Conservation (phyloP, 2,329 filamentous ascomycete species). For the Pestalotiopsis sp. region DNA sequence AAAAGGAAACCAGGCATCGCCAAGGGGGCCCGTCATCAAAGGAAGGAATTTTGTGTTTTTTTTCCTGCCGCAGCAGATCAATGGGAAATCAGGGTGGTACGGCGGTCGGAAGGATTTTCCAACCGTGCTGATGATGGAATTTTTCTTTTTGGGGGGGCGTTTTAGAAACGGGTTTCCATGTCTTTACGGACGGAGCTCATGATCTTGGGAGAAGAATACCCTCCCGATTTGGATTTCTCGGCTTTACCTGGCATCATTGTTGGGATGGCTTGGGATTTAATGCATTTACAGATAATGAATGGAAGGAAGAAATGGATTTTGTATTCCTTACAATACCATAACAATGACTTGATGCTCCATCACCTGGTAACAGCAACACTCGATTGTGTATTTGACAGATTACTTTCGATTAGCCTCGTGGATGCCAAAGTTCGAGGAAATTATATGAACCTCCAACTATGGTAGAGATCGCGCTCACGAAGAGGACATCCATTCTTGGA, state of each 20-base stretch:
- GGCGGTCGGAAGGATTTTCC: not conserved
- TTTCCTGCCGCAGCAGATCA: no score
- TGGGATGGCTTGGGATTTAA: not conserved
- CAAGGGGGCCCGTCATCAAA: no score
- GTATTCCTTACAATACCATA: not conserved
- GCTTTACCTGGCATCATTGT: not conserved
- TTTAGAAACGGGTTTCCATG: not conserved
- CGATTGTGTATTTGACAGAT: no score
- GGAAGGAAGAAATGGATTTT: not conserved
- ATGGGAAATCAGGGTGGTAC: not conserved
- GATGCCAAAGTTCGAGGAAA: no score
- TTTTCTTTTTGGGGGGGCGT: not conserved
- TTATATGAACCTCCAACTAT: no score
- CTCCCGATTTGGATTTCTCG: not conserved
- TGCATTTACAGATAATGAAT: not conserved
- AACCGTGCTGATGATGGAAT: not conserved
- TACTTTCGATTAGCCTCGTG: no score
- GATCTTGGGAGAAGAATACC: not conserved
- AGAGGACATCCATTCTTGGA: not conserved
- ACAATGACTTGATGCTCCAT: no score
- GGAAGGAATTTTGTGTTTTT: no score
- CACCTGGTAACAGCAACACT: no score
- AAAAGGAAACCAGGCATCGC: no score
- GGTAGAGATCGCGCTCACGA: not conserved
- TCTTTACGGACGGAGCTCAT: not conserved